A percentile compares a stretch with the other conserved stretches of the same genome.
phyloP scores from a whole-genome alignment of 805 yeast genomes.

The Candida ortonii region DNA sequence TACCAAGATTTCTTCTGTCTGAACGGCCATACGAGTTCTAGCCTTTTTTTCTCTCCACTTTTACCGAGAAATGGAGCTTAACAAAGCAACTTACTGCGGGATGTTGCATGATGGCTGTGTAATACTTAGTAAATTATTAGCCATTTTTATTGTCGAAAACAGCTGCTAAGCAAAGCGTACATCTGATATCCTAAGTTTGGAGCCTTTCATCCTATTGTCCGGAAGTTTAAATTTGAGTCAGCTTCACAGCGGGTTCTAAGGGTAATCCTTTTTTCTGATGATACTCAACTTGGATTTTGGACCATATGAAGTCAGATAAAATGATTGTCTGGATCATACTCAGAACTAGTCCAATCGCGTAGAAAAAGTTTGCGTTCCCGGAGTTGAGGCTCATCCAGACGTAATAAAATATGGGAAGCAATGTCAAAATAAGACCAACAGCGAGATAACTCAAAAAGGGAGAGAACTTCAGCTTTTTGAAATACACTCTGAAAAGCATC shows the following conservation, averaged over 20 bases:
- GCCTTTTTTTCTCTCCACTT: too few species aligned
- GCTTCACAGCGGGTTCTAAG: slow-evolving; percentile 36
- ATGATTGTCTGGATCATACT: slow-evolving; percentile 66
- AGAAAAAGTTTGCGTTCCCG: slow-evolving; percentile 94
- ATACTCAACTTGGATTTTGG: slow-evolving; percentile 65
- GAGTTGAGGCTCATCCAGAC: slow-evolving; percentile 93
- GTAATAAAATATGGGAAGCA: slow-evolving; percentile 87
- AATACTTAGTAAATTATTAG: too few species aligned
- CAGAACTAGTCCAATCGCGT: slow-evolving; percentile 85
- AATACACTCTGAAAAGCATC: slow-evolving; percentile 30
- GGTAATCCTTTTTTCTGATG: slow-evolving; percentile 40
- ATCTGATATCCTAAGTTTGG: not conserved
- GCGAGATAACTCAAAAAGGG: slow-evolving; percentile 28
- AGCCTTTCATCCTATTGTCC: not conserved
- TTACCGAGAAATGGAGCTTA: too few species aligned
- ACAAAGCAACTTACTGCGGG: too few species aligned
- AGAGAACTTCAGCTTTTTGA: slow-evolving; percentile 27
- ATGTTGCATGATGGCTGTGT: too few species aligned
- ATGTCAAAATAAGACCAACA: slow-evolving; percentile 39
- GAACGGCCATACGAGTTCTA: too few species aligned
- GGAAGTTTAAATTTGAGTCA: slow-evolving; percentile 45
- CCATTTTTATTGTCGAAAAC: too few species aligned
- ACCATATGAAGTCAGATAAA: slow-evolving; percentile 80
- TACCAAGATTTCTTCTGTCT: too few species aligned
- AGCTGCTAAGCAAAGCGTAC: not conserved